Evolutionary conservation across 805 yeast genomes (phyloP), one percentile per base, ranked within the genome.

Genomic region (Wickerhamiella kazuoi): DNA sequence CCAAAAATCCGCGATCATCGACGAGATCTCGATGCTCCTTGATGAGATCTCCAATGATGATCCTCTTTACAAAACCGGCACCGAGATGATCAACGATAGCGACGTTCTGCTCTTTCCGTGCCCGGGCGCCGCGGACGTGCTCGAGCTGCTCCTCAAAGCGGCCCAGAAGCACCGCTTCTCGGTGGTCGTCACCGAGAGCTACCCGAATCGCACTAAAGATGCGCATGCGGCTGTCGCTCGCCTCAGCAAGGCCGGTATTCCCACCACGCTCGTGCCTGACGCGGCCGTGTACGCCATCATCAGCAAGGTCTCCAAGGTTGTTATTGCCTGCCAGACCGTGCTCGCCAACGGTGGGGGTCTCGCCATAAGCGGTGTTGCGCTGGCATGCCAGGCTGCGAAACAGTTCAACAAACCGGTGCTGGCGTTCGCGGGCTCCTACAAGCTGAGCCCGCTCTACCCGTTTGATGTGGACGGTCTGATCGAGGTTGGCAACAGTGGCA

Each of bases 281-380:
- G 71, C 93, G 4, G 79, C 93, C 20, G 84, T 79, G 0, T 83
- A 78, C 59, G 96, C 98, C 0, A 83, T 90, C 35, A 90, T 90
- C 97, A 80, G 95, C 30, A 68, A 95, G 47, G 97, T 90, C 4
- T 95, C 96, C 34, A 93, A 93, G 57, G 98, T 90, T 23, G 74
- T 90, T 43, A 72, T 93, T 39, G 96, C 97, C 30, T 79, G 97
- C 4, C 71, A 80, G 44, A 74, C 94, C 0, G 96, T 90, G 4
- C 79, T 90, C 56, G 94, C 94, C 39, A 90, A 90, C 54, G 99
- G 99, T 44, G 96, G 97, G 9, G 79, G 94, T 47, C 72, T 83
- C 36, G 74, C 94, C 2, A 73, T 79, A 20, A 74, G 93, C 1
- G 99, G 98, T 39, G 94, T 81, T 21, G 80, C 94, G 21, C 71